Evolutionary conservation across 2,329 filamentous ascomycete species (phyloP).

Genomic region (Aspergillus felis): DNA sequence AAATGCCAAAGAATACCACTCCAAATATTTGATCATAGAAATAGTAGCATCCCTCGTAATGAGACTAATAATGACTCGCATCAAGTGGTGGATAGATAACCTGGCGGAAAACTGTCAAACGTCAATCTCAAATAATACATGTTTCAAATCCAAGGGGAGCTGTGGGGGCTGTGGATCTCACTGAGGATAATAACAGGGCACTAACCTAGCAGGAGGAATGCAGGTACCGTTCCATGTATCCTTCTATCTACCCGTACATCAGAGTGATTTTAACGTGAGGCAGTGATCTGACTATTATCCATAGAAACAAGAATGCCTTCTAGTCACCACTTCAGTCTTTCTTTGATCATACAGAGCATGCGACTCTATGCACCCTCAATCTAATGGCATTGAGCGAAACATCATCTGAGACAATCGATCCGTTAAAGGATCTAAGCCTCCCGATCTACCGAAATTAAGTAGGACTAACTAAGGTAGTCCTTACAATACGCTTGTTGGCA

Average conservation of each 20-base stretch:
- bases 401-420: not conserved
- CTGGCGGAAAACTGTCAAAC: too few relatives aligned
- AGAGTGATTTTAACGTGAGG: too few relatives aligned
- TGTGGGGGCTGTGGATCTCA: not conserved
- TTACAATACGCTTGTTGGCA: too few relatives aligned
- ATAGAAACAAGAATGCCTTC: not conserved
- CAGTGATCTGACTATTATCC: not conserved
- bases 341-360: not conserved
- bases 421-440: not conserved
- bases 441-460: not conserved
- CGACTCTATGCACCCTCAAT: too few relatives aligned
- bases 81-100: too few relatives aligned
- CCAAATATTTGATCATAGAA: too few relatives aligned
- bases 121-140: not conserved
- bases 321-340: not conserved
- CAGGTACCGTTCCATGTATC: not conserved
- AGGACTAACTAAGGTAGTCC: too few relatives aligned
- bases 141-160: not conserved
- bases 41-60: too few relatives aligned
- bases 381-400: not conserved
- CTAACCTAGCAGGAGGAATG: not conserved
- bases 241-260: too few relatives aligned
- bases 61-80: too few relatives aligned
- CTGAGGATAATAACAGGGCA: not conserved
- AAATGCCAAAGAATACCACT: too few relatives aligned